These are phyloP conservation scores for Dactylorhiza incarnata DNA, from an alignment of 106 monocot species.

Conservation along the genomic window DNA sequence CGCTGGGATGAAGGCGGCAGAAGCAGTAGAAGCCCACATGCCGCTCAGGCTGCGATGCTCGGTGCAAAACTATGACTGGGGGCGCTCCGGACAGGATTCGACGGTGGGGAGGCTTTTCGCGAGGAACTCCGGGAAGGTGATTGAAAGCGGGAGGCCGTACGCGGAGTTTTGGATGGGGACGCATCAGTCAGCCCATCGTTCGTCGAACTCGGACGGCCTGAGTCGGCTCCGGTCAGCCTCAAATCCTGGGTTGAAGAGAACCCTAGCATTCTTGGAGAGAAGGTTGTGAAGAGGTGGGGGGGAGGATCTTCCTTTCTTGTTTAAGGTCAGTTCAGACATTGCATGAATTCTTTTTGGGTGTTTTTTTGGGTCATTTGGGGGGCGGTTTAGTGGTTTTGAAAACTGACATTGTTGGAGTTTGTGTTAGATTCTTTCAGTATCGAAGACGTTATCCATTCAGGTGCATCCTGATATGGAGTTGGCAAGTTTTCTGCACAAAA, in stretches of 20 bases:
- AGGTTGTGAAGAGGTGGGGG: conserved; percentile 55
- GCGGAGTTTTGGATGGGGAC: conserved; percentile 99
- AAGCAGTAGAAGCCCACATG: background rate
- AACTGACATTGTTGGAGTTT: background rate
- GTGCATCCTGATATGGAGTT: conserved; percentile 88
- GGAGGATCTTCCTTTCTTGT: conserved; percentile 75
- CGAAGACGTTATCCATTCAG: conserved; percentile 93
- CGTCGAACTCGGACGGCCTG: conserved; percentile 8
- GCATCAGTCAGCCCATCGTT: conserved; percentile 73
- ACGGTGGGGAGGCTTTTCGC: conserved; percentile 52
- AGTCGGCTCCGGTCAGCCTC: conserved; percentile 16
- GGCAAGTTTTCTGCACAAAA: conserved; percentile 55
- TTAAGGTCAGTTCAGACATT: conserved; percentile 50
- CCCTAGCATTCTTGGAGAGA: conserved; percentile 48
- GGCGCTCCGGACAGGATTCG: conserved; percentile 46
- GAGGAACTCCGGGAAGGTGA: conserved; percentile 27
- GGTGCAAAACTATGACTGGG: conserved; percentile 94
- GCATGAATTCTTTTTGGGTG: background rate
- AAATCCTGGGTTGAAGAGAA: conserved; percentile 66
- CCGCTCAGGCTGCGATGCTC: conserved; percentile 50
- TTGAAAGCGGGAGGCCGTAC: conserved; percentile 42
- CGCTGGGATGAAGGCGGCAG: background rate
- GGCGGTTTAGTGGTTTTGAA: background rate
- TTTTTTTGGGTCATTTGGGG: background rate
- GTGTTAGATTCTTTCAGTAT: conserved; percentile 75